These are phyloP conservation scores for Aspergillus cejpii DNA, from an alignment of 2,329 filamentous ascomycete genomes.

Conservation along the genomic window DNA sequence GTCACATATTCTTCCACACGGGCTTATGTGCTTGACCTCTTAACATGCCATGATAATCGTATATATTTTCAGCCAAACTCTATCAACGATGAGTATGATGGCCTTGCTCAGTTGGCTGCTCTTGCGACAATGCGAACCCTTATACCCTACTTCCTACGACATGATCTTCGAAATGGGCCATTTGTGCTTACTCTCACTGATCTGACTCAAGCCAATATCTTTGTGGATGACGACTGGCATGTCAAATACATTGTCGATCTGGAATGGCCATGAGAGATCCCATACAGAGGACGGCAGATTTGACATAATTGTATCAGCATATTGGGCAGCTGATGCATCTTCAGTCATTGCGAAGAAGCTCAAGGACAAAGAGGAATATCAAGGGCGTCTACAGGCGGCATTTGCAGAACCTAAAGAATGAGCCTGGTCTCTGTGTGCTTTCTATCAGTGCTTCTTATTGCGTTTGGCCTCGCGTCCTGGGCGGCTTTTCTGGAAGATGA, in stretches of 20 bases:
- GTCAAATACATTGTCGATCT: constrained; percentile 21
- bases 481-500: too few species aligned
- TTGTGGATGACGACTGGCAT: constrained; percentile 22
- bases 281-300: constrained; percentile 9
- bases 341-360: background rate
- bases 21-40: constrained; percentile 27
- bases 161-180: constrained; percentile 29
- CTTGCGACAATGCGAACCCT: constrained; percentile 26
- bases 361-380: background rate
- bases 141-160: constrained; percentile 22
- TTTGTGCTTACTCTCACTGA: constrained; percentile 36
- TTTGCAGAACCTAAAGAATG: too few species aligned
- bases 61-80: constrained; percentile 32
- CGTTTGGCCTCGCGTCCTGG: too few species aligned
- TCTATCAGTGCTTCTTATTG: too few species aligned
- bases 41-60: constrained; percentile 32
- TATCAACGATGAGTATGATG: constrained; percentile 24
- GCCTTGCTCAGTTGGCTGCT: constrained; percentile 26
- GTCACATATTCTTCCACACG: constrained; percentile 30
- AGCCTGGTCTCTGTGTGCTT: too few species aligned
- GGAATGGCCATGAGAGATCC: constrained; percentile 21
- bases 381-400: too few species aligned
- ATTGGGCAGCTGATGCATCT: constrained; percentile 1
- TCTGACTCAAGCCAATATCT: constrained; percentile 34
- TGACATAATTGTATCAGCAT: constrained; percentile 2